Evolutionary conservation across 2,329 filamentous ascomycete genomes (phyloP), one percentile per base, ranked within the genome.

Genomic region (Fusarium austroafricanum): DNA sequence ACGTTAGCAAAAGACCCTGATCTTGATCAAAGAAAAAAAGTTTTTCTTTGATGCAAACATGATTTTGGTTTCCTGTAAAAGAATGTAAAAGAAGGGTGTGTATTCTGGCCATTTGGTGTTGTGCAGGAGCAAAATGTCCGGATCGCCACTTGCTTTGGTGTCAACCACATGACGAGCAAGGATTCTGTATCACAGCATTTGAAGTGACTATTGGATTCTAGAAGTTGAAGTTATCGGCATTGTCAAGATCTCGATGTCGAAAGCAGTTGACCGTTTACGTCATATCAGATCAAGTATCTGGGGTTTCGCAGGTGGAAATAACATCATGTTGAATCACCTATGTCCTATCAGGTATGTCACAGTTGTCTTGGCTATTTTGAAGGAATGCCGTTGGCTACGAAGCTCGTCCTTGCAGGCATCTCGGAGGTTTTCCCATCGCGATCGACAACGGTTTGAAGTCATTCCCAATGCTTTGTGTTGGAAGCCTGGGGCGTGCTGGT

Each of bases 111-210:
- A 26, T 40, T 26, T 42, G 46, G 29, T 42, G 40, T 20, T 60
- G 17, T 17, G 8, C 10, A 38, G 61, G 66, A 68, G 66, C 42
- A 70, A 70, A 68, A 53, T 21, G 35, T 67, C 66, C 61, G 49
- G 39, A 35, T 58, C 35, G 38, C 47, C 29, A 38, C 42, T 8
- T 47, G 28, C 18, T 31, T 31, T 23, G 21, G 6, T 20, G 20
- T 28, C 50, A 59, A 54, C 37, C 35, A 21, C 23, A 57, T 58
- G 45, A 42, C 46, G 8, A 20, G 14, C 60, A 50, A 18, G 54
- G 64, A 39, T 57, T 20, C 23, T 20, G 45, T 29, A 52, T 40
- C 31, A 46, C 29, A 18, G n/a, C 15, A 4, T 40, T 58, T 21
- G 29, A 42, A 21, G 46, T 59, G 29, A 29, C 42, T 43, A 23